phyloP scores from a whole-genome alignment of 169 alveolate genomes.

The Babesia caballi region DNA sequence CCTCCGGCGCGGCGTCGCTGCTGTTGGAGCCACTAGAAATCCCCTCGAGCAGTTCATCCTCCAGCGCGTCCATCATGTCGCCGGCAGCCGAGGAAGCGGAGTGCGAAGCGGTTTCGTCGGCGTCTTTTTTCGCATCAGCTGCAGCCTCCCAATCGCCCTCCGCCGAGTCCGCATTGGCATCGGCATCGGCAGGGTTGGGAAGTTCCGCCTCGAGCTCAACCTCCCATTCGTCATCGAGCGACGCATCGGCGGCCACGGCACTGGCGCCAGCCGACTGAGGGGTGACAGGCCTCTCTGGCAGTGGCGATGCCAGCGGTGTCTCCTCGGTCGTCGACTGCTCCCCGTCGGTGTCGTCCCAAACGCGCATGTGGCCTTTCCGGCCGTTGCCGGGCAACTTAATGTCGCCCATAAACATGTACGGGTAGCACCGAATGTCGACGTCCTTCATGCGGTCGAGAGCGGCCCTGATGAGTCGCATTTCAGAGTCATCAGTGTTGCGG shows the following conservation, averaged over 20 bases:
- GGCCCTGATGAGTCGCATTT: not conserved
- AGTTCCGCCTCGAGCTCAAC: not conserved
- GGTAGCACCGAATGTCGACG: not conserved
- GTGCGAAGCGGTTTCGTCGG: no score
- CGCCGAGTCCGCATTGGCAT: not conserved
- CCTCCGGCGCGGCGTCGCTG: slow-evolving; percentile 6
- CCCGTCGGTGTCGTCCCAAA: slow-evolving; percentile 4
- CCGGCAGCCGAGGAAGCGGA: not conserved
- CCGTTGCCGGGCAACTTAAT: not conserved
- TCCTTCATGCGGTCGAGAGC: not conserved
- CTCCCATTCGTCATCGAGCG: not conserved
- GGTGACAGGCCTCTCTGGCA: not conserved
- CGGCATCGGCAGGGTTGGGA: not conserved
- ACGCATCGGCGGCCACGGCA: not conserved
- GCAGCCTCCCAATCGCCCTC: not conserved
- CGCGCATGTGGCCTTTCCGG: not conserved
- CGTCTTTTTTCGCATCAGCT: not conserved
- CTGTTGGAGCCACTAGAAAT: not conserved
- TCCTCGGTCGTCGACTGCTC: not conserved
- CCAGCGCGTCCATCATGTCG: slow-evolving; percentile 30
- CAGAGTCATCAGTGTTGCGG: not conserved
- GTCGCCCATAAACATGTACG: slow-evolving; percentile 12
- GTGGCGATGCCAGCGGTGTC: not conserved
- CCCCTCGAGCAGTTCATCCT: slow-evolving; percentile 29
- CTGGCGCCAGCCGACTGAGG: no score